Conservation (phyloP, 1,284 basidiomycete genomes). For the Rhodotorula mucilaginosa region DNA sequence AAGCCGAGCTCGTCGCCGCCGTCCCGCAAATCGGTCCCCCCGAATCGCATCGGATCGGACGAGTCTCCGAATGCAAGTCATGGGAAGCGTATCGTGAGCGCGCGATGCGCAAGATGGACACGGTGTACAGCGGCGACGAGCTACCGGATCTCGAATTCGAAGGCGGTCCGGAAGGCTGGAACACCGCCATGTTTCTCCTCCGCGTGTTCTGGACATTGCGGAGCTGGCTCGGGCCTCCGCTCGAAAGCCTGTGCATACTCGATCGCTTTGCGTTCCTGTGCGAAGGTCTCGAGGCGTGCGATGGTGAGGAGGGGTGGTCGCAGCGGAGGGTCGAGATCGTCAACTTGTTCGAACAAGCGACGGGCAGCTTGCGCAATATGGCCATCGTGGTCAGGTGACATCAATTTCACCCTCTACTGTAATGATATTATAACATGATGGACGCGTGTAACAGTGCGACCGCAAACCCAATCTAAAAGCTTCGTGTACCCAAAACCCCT, state of each 20-base stretch:
- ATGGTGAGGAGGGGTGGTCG: background rate
- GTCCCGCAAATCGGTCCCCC: slow-evolving; percentile 3
- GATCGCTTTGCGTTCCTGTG: slow-evolving; percentile 28
- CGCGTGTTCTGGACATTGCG: slow-evolving; percentile 36
- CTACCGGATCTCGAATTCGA: slow-evolving; percentile 5
- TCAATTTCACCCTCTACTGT: no score
- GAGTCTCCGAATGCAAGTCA: slow-evolving; percentile 14
- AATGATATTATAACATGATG: background rate
- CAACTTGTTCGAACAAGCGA: slow-evolving; percentile 38
- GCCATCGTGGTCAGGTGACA: slow-evolving; percentile 34
- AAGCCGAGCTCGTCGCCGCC: slow-evolving; percentile 24
- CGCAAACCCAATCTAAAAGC: no score
- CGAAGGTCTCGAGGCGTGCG: slow-evolving; percentile 15
- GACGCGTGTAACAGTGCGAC: background rate
- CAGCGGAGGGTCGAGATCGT: slow-evolving; percentile 28
- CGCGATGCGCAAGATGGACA: slow-evolving; percentile 16
- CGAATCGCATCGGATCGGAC: slow-evolving; percentile 22
- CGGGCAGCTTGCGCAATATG: slow-evolving; percentile 33
- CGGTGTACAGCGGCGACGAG: background rate
- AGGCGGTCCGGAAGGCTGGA: slow-evolving; percentile 16
- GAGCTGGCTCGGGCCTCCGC: slow-evolving; percentile 26
- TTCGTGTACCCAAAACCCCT: no score
- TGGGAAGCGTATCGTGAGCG: slow-evolving; percentile 25
- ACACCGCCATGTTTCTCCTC: slow-evolving; percentile 17
- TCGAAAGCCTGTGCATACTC: slow-evolving; percentile 31